Percentiles rank a stretch among this genome's conserved stretches.
phyloP scores from a whole-genome alignment of 768 basidiomycete species.

The Lactarius sp. region DNA sequence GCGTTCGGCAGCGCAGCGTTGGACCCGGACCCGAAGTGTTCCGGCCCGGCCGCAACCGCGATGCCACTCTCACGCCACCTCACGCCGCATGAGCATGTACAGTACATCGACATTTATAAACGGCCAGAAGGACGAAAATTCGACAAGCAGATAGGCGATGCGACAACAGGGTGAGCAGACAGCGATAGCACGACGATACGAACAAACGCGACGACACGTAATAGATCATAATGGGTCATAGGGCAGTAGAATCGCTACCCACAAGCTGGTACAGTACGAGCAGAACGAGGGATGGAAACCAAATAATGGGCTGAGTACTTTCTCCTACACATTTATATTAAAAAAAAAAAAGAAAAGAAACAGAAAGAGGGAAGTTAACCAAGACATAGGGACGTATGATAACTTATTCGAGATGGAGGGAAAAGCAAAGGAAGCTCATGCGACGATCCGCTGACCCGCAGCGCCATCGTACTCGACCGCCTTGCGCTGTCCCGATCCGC shows the following conservation, averaged over 20 bases:
- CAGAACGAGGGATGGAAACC: neutral
- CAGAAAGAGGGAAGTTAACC: constrained; percentile 1
- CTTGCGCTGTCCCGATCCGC: constrained; percentile 34
- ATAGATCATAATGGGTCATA: constrained; percentile 17
- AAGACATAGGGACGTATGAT: constrained; percentile 18
- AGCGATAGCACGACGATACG: constrained; percentile 20
- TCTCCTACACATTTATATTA: constrained; percentile 12
- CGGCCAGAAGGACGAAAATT: neutral
- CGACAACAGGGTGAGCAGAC: constrained; percentile 13
- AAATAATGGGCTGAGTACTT: neutral
- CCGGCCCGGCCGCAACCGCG: no score
- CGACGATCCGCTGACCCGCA: constrained; percentile 27
- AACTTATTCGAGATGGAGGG: constrained; percentile 12
- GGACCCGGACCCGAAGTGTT: no score
- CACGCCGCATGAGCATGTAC: no score
- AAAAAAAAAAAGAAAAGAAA: neutral
- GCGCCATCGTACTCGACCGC: constrained; percentile 22
- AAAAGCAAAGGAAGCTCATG: constrained; percentile 1
- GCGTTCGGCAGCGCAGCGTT: no score
- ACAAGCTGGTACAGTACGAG: neutral
- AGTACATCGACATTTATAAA: neutral
- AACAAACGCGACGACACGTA: constrained; percentile 5
- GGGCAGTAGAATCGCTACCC: neutral
- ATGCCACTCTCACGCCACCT: neutral
- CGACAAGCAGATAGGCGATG: neutral